These are phyloP conservation scores for Taxawa tesnikishii DNA, from an alignment of 2,329 filamentous ascomycete species.

Conservation along the genomic window DNA sequence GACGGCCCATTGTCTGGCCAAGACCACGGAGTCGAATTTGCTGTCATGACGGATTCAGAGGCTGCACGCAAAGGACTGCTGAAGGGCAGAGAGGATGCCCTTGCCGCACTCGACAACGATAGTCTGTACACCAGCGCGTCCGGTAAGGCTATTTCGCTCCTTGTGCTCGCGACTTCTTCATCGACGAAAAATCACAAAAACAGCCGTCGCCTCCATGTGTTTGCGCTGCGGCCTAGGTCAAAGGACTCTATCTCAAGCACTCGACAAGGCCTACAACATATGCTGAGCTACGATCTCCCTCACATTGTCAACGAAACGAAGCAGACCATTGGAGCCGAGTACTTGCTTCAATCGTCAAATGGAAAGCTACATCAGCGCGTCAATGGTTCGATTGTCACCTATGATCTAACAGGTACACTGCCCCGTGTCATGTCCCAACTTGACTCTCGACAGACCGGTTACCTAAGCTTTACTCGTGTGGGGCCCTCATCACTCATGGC, in stretches of 20 bases:
- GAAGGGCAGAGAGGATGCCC: slow-evolving; percentile 30
- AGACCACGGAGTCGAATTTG: slow-evolving; percentile 11
- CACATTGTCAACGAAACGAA: background rate
- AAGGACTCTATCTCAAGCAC: slow-evolving; percentile 6
- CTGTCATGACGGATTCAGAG: slow-evolving; percentile 17
- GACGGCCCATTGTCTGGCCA: background rate
- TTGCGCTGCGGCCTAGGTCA: slow-evolving; percentile 7
- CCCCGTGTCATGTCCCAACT: slow-evolving; percentile 45
- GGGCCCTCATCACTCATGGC: slow-evolving; percentile 55
- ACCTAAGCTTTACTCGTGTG: slow-evolving; percentile 53
- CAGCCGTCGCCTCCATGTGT: slow-evolving; percentile 5
- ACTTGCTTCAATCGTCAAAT: slow-evolving; percentile 39
- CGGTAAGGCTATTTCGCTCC: slow-evolving; percentile 21
- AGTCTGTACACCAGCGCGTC: slow-evolving; percentile 15
- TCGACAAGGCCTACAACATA: slow-evolving; percentile 9
- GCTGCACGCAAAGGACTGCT: slow-evolving; percentile 30
- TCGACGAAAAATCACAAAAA: background rate
- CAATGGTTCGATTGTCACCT: slow-evolving; percentile 43
- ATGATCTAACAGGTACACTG: slow-evolving; percentile 50
- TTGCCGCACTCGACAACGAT: slow-evolving; percentile 23
- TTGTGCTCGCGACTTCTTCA: slow-evolving; percentile 18
- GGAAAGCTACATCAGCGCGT: slow-evolving; percentile 52
- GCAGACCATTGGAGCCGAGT: slow-evolving; percentile 2
- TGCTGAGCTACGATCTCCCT: slow-evolving; percentile 14
- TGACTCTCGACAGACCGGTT: slow-evolving; percentile 30